Percentiles rank a stretch among this genome's conserved stretches.
Evolutionary conservation across 768 basidiomycete genomes (phyloP).

Genomic region (Fistulinella prunicolor): DNA sequence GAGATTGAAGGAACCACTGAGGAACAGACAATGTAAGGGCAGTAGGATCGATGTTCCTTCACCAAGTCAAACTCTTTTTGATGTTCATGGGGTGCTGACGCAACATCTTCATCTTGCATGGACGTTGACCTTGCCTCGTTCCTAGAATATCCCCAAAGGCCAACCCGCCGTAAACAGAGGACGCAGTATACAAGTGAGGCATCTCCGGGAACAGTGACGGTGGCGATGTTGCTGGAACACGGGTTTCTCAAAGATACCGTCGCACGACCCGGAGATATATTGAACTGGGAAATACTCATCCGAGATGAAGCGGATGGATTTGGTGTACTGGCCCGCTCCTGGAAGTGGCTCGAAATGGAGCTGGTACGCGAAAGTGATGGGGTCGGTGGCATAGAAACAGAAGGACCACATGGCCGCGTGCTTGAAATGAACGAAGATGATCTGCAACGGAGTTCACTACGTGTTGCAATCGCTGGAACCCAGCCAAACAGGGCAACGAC

Average conservation of each 20-base stretch:
- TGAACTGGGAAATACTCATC: conserved; percentile 21
- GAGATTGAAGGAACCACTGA: conserved; percentile 60
- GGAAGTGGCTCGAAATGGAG: conserved; percentile 28
- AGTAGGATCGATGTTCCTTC: conserved; percentile 81
- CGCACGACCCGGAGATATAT: conserved; percentile 13
- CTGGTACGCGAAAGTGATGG: conserved; percentile 33
- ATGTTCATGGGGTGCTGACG: conserved; percentile 21
- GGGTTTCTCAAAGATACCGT: conserved; percentile 7
- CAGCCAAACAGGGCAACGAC: conserved; percentile 50
- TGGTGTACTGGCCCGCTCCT: conserved; percentile 20
- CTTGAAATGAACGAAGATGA: conserved; percentile 24
- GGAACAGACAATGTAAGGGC: conserved; percentile 77
- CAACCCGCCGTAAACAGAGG: conserved; percentile 76
- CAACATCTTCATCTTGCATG: conserved; percentile 10
- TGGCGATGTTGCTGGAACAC: not conserved
- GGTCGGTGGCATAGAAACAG: conserved; percentile 29
- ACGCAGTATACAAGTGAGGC: conserved; percentile 58
- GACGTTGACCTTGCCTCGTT: conserved; percentile 8
- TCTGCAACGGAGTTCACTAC: conserved; percentile 9
- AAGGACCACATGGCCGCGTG: conserved; percentile 26
- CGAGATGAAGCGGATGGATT: conserved; percentile 19
- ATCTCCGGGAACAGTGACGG: conserved; percentile 30
- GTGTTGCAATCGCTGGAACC: conserved; percentile 32
- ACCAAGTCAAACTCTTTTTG: conserved; percentile 65
- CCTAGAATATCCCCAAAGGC: conserved; percentile 70